These are phyloP conservation scores for Solanum boliviense DNA, from an alignment of 257 asterid genomes.

Conservation along the genomic window DNA sequence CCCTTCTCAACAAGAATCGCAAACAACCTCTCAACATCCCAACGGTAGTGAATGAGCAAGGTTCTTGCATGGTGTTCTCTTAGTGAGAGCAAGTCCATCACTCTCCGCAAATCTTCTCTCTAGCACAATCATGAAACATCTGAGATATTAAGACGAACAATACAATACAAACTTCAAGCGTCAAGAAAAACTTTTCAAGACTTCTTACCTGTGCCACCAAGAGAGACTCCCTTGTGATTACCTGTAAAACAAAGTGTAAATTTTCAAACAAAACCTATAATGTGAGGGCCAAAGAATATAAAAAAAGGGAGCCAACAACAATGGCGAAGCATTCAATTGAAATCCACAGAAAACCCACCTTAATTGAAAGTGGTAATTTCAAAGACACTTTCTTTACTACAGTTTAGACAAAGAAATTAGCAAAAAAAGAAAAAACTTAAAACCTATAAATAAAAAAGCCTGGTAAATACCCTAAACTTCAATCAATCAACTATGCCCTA, in stretches of 20 bases:
- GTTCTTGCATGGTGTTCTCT: constrained; percentile 90
- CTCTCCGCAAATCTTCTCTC: constrained; percentile 75
- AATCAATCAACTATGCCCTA: neutral
- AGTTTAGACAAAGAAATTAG: neutral
- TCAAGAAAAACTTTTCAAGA: neutral
- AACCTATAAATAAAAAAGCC: neutral
- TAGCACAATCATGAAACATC: constrained; percentile 21
- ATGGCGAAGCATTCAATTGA: neutral
- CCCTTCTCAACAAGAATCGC: constrained; percentile 83
- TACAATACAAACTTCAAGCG: neutral
- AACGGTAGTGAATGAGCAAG: constrained; percentile 79
- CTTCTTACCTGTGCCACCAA: constrained; percentile 80
- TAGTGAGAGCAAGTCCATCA: constrained; percentile 82
- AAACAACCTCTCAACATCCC: constrained; percentile 76
- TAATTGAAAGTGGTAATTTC: neutral
- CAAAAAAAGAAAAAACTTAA: neutral
- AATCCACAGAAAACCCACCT: neutral
- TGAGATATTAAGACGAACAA: neutral
- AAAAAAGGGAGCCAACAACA: neutral
- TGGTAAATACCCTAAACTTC: neutral
- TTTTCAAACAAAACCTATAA: neutral
- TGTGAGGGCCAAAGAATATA: neutral
- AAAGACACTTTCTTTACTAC: neutral
- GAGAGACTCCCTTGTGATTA: constrained; percentile 80
- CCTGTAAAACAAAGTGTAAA: constrained; percentile 33